phyloP scores from a whole-genome alignment of 2,329 filamentous ascomycete species.

The Exophiala sideris region DNA sequence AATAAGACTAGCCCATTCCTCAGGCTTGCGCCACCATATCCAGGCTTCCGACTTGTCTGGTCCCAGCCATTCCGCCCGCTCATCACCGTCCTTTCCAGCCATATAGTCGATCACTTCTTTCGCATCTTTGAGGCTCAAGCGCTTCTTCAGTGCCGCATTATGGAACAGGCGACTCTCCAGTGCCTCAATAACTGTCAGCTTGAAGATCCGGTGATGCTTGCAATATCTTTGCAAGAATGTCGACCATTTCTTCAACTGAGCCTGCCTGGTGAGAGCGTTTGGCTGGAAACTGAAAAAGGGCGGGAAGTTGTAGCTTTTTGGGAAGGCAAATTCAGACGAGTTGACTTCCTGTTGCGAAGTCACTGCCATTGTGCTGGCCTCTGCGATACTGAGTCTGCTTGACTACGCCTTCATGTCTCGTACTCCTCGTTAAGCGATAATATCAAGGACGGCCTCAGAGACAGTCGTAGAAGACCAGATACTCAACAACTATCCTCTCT shows the following conservation, averaged over 20 bases:
- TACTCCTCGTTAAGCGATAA: too few relatives aligned
- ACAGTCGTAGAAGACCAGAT: too few relatives aligned
- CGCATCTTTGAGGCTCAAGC: conserved; percentile 52
- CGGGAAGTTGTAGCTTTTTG: conserved; percentile 47
- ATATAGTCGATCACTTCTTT: conserved; percentile 56
- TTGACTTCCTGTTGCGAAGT: conserved; percentile 5
- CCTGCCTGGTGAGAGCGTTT: conserved; percentile 42
- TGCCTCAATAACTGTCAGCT: conserved; percentile 64
- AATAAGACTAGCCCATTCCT: conserved; percentile 83
- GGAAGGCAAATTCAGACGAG: conserved; percentile 37
- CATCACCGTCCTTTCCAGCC: conserved; percentile 50
- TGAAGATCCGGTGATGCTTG: conserved; percentile 71
- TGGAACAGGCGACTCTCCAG: conserved; percentile 58
- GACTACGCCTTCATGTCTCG: too few relatives aligned
- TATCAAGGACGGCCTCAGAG: too few relatives aligned
- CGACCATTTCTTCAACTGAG: conserved; percentile 76
- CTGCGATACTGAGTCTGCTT: too few relatives aligned
- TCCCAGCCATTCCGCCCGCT: conserved; percentile 58
- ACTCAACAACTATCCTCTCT: too few relatives aligned
- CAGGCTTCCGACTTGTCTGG: conserved; percentile 27
- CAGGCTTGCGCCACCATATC: conserved; percentile 68
- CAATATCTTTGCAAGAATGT: conserved; percentile 80
- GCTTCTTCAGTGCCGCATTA: conserved; percentile 43
- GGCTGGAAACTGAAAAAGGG: conserved; percentile 52
- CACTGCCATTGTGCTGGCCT: background rate